A percentile compares a stretch with the other conserved stretches of the same genome.
Conservation (phyloP, 805 yeast genomes). For the Candida taoyuanica region DNA sequence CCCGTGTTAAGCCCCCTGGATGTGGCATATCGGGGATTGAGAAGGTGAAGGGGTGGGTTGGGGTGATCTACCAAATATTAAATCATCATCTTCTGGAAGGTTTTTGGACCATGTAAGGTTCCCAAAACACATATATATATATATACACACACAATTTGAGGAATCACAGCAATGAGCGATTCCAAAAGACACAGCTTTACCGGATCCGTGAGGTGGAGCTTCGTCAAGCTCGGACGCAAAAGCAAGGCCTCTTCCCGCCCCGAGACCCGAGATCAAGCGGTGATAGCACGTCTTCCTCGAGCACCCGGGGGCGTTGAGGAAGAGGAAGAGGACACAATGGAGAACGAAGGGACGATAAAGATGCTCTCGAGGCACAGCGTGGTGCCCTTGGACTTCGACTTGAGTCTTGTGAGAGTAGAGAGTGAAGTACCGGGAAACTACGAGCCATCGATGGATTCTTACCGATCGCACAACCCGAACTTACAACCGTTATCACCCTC, state of each 20-base stretch:
- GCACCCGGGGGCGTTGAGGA: too few species aligned
- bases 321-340: too few species aligned
- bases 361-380: neutral
- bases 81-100: neutral
- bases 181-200: neutral
- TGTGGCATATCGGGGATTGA: too few species aligned
- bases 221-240: neutral
- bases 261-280: too few species aligned
- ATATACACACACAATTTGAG: too few species aligned
- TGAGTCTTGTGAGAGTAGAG: neutral
- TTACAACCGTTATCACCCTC: conserved; percentile 17
- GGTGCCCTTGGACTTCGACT: neutral
- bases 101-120: neutral
- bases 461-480: conserved; percentile 24
- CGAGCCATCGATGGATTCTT: conserved; percentile 3
- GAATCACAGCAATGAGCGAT: neutral
- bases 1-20: too few species aligned
- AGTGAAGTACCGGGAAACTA: neutral
- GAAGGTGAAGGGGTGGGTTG: too few species aligned
- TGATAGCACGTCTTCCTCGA: too few species aligned
- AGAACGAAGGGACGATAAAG: neutral
- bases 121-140: too few species aligned
- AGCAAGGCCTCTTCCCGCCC: neutral
- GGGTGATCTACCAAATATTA: neutral
- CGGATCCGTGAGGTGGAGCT: neutral